Evolutionary conservation across 306 rosid species (phyloP), one percentile per base, ranked within the genome.

Genomic region (Rosa multiflora): DNA sequence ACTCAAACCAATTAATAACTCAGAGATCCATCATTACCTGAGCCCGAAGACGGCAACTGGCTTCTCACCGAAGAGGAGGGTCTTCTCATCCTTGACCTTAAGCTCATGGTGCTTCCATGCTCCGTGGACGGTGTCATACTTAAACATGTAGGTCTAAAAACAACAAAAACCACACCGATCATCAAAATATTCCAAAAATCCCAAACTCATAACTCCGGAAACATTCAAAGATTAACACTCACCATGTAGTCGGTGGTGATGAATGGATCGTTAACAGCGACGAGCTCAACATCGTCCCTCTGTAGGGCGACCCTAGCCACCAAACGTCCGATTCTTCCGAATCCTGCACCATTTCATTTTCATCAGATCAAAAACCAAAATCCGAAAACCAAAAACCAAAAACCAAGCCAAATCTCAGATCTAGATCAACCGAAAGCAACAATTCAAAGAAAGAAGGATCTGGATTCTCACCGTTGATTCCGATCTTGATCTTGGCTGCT

Each of bases 271-370:
- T 95, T 95, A 44, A 92, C 61, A 0, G 99, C 98, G 58, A 95
- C 98, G 32, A 95, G 97, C 62, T 95, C 99, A 72, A 95, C 88
- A 83, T 95, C 99, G 70, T 91, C n/a, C 55, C 99, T 86, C 80
- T 88, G 97, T 75, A 95, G 91, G 18, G 97, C 97, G 55, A 95
- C 98, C 72, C 99, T 89, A 20, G 99, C 99, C 8, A 95, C 99
- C 86, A 95, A 86, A 70, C 99, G 99, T 2, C 99, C 98, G 75
- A 95, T 95, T 78, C 99, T 95, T 83, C 98, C 99, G 6, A 95
- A 95, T 37, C 99, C 99, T 95, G 21, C 53, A 70, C 40, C 42
- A 23, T 44, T 62, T 44, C 58, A 70, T 14, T 23, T 52, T 46
- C 2, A 7, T 10, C 13, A 23, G 18, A 67, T 39, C 23, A n/a